phyloP scores from a whole-genome alignment of 306 rosid genomes.

The Casuarina equisetifolia region DNA sequence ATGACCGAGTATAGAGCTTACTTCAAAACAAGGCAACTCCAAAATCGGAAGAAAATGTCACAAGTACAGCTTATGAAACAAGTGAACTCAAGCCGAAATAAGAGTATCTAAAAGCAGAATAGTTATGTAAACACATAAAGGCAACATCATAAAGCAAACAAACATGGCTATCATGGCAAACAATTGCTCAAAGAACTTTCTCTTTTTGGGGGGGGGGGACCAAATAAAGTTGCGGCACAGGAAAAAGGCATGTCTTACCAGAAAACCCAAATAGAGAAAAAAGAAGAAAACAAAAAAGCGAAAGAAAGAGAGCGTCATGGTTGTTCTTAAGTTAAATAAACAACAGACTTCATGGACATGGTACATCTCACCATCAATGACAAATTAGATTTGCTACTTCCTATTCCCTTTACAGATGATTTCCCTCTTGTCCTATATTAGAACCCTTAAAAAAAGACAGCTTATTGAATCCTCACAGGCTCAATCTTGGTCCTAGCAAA shows the following conservation, averaged over 20 bases:
- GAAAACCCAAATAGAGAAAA: slow-evolving; percentile 18
- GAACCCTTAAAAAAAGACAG: slow-evolving; percentile 43
- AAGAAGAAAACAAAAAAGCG: background rate
- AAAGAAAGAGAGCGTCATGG: slow-evolving; percentile 12
- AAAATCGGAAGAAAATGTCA: background rate
- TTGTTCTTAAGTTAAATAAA: slow-evolving; percentile 32
- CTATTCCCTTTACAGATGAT: slow-evolving; percentile 67
- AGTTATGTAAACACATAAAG: too few relatives aligned
- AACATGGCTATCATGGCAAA: too few relatives aligned
- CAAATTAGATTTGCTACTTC: slow-evolving; percentile 66
- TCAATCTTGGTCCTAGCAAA: slow-evolving; percentile 32
- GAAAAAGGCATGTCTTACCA: background rate
- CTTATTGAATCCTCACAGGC: slow-evolving; percentile 41
- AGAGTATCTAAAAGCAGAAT: background rate
- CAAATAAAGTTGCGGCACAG: too few relatives aligned
- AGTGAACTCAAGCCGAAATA: background rate
- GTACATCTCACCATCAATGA: slow-evolving; percentile 49
- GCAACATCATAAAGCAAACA: too few relatives aligned
- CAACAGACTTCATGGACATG: slow-evolving; percentile 50
- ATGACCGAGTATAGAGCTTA: background rate
- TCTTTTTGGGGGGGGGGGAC: too few relatives aligned
- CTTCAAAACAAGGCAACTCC: background rate
- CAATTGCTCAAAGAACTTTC: too few relatives aligned
- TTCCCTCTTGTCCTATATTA: slow-evolving; percentile 43
- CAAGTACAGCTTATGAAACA: background rate